A percentile compares a stretch with the other conserved stretches of the same genome.
Conservation (phyloP, 305 asterid genomes). For the Striga hermonthica region DNA sequence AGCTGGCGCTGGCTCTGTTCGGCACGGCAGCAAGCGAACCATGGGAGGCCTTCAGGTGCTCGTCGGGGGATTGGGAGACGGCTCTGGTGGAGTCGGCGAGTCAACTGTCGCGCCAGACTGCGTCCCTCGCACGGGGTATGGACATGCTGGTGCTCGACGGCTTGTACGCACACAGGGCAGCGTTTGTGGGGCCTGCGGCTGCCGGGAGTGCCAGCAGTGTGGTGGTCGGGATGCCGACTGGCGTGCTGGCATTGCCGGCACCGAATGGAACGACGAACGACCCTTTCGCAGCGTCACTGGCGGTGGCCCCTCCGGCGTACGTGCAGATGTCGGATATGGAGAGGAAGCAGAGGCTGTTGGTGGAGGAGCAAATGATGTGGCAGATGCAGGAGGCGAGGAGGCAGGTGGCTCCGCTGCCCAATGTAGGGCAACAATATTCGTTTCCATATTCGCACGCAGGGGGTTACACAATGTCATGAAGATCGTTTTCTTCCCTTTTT, state of each 20-base stretch:
- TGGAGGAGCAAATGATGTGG: constrained; percentile 69
- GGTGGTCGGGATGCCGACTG: constrained; percentile 40
- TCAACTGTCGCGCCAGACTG: constrained; percentile 55
- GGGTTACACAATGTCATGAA: no score
- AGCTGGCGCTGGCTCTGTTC: constrained; percentile 62
- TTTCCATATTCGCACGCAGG: no score
- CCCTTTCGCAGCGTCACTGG: constrained; percentile 68
- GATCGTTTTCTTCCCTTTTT: no score
- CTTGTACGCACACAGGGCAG: constrained; percentile 61
- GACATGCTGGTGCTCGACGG: constrained; percentile 51
- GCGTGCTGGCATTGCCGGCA: no score
- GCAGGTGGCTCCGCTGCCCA: no score
- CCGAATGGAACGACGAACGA: constrained; percentile 26
- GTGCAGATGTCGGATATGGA: constrained; percentile 62
- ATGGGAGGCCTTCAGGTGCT: constrained; percentile 72
- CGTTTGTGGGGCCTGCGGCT: constrained; percentile 39
- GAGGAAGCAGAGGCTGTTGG: constrained; percentile 31
- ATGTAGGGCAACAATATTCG: no score
- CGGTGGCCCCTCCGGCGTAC: constrained; percentile 61
- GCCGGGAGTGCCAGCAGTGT: constrained; percentile 72
- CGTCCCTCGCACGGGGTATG: constrained; percentile 58
- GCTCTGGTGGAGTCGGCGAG: constrained; percentile 66
- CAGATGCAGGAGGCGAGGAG: constrained; percentile 59
- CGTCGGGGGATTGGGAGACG: constrained; percentile 72
- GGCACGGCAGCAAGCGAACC: constrained; percentile 41